These are phyloP conservation scores for Tricholoma hemisulphureum DNA, from an alignment of 768 basidiomycete species.

Conservation along the genomic window DNA sequence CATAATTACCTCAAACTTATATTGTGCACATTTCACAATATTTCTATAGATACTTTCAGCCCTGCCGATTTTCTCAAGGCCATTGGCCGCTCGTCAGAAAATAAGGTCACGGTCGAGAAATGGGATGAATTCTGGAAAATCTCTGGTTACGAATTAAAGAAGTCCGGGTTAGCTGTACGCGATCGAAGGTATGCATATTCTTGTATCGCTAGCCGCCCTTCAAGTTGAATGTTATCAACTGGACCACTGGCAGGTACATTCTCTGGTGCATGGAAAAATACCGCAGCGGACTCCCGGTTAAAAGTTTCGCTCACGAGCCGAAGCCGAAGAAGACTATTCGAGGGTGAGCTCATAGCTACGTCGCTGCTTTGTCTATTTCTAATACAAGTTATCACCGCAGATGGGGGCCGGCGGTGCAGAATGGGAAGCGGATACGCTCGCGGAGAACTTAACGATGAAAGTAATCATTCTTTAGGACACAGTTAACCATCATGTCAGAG, in stretches of 20 bases:
- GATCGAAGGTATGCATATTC: constrained; percentile 62
- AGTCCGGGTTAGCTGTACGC: constrained; percentile 61
- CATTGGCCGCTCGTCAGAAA: constrained; percentile 68
- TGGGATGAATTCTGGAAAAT: constrained; percentile 76
- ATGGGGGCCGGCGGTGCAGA: constrained; percentile 72
- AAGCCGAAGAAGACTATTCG: constrained; percentile 75
- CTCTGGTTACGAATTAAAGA: constrained; percentile 55
- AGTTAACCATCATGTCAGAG: background rate
- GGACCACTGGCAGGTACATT: constrained; percentile 56
- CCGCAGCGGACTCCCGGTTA: constrained; percentile 52
- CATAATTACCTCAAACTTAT: constrained; percentile 8
- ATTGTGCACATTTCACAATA: constrained; percentile 11
- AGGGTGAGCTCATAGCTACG: constrained; percentile 53
- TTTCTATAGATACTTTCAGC: constrained; percentile 43
- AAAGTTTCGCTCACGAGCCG: constrained; percentile 62
- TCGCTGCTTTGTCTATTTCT: background rate
- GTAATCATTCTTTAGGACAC: constrained; percentile 9
- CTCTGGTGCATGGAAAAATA: constrained; percentile 86
- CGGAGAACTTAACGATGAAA: constrained; percentile 43
- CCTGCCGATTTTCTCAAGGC: constrained; percentile 67
- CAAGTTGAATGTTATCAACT: constrained; percentile 1
- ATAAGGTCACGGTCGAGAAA: constrained; percentile 58
- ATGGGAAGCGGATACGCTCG: constrained; percentile 74
- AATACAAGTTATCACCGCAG: constrained; percentile 37
- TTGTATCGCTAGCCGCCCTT: background rate